Evolutionary conservation across 805 yeast species (phyloP).

Genomic region (Peterozyma toletana): DNA sequence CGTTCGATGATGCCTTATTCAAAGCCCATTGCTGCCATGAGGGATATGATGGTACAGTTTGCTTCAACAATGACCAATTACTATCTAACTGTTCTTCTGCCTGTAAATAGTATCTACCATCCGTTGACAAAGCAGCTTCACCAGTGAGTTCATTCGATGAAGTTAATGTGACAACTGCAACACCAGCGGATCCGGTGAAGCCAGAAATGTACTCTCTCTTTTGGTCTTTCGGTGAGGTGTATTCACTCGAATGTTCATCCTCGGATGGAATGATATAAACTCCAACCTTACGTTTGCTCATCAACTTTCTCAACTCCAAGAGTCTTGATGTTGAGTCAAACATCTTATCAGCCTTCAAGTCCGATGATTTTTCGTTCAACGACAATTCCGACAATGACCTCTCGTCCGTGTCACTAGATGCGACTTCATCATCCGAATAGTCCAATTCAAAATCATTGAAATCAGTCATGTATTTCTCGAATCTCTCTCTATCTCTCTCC

Average conservation of each 20-base stretch:
- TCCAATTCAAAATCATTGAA: slow-evolving; percentile 5
- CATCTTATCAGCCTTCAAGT: background rate
- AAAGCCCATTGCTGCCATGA: slow-evolving; percentile 80
- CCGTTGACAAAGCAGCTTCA: slow-evolving; percentile 80
- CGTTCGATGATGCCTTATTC: slow-evolving; percentile 39
- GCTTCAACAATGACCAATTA: slow-evolving; percentile 77
- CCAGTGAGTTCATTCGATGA: slow-evolving; percentile 31
- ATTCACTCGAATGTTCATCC: slow-evolving; percentile 92
- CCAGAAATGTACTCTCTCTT: slow-evolving; percentile 80
- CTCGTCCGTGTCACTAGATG: background rate
- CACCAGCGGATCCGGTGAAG: slow-evolving; percentile 90
- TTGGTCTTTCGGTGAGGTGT: slow-evolving; percentile 74
- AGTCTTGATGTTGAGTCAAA: slow-evolving; percentile 30
- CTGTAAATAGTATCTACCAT: slow-evolving; percentile 91
- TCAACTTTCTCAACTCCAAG: slow-evolving; percentile 29
- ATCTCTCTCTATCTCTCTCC: background rate
- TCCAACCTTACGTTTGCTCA: slow-evolving; percentile 38
- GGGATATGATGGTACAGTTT: slow-evolving; percentile 62
- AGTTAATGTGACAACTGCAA: slow-evolving; percentile 68
- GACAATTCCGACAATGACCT: background rate
- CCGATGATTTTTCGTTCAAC: background rate
- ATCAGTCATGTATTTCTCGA: slow-evolving; percentile 1
- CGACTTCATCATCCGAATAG: background rate
- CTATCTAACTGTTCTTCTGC: slow-evolving; percentile 76
- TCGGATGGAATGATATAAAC: slow-evolving; percentile 64